Percentiles rank a stretch among this genome's conserved stretches.
Evolutionary conservation across 306 rosid species (phyloP).

Genomic region (Lupinus albus): DNA sequence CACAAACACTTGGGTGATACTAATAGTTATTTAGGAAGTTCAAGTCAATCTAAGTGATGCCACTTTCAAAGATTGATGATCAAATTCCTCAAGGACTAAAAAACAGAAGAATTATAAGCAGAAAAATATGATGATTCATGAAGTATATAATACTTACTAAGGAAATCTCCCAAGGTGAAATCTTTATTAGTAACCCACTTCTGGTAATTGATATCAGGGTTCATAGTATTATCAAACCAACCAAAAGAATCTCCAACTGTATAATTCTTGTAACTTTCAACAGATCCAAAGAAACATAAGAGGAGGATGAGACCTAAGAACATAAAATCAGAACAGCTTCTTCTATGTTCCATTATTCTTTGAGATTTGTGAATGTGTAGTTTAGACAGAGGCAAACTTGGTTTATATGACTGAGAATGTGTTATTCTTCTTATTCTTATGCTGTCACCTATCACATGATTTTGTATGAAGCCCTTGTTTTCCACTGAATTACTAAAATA

Average conservation of each 20-base stretch:
- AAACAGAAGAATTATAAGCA: not conserved
- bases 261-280: constrained; percentile 71
- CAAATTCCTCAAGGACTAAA: not conserved
- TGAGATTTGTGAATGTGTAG: constrained; percentile 33
- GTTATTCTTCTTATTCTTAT: constrained; percentile 29
- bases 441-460: constrained; percentile 43
- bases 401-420: constrained; percentile 37
- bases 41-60: constrained; percentile 15
- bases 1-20: not conserved
- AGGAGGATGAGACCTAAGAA: constrained; percentile 31
- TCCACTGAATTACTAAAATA: constrained; percentile 47
- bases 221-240: constrained; percentile 70
- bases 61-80: not conserved
- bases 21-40: constrained; percentile 5
- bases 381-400: constrained; percentile 1
- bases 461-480: constrained; percentile 30
- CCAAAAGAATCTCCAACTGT: constrained; percentile 93
- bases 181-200: constrained; percentile 67
- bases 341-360: constrained; percentile 47
- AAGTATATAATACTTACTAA: constrained; percentile 55
- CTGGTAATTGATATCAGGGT: constrained; percentile 64
- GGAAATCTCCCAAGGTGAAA: constrained; percentile 90
- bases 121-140: not conserved
- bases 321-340: constrained; percentile 1
- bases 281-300: constrained; percentile 53